A percentile compares a stretch with the other conserved stretches of the same genome.
phyloP scores from a whole-genome alignment of 2,329 filamentous ascomycete species.

The Cytospora leucostoma region DNA sequence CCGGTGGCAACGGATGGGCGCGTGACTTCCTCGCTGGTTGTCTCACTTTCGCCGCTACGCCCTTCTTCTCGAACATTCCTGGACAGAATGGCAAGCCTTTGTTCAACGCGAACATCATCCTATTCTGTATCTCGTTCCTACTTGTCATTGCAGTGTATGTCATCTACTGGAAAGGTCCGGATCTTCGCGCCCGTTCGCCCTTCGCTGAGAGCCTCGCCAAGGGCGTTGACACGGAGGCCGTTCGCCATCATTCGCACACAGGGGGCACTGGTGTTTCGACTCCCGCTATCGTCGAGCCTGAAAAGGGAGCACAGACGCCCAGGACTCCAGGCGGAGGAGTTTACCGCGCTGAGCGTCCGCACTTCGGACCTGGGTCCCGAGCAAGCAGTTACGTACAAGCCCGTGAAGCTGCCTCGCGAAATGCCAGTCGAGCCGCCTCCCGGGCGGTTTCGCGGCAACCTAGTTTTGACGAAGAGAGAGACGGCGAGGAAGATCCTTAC shows the following conservation, averaged over 20 bases:
- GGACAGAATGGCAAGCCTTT: slow-evolving; percentile 41
- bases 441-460: slow-evolving; percentile 18
- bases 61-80: slow-evolving; percentile 62
- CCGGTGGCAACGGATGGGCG: slow-evolving; percentile 73
- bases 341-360: slow-evolving; percentile 13
- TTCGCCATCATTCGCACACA: not conserved
- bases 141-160: slow-evolving; percentile 65
- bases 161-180: slow-evolving; percentile 66
- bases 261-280: not conserved
- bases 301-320: not conserved
- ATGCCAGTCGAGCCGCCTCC: slow-evolving; percentile 18
- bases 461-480: slow-evolving; percentile 21
- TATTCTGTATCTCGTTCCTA: slow-evolving; percentile 61
- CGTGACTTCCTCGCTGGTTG: slow-evolving; percentile 74
- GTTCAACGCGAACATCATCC: slow-evolving; percentile 60
- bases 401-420: slow-evolving; percentile 14
- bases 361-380: slow-evolving; percentile 21
- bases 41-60: slow-evolving; percentile 66
- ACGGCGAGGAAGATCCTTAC: slow-evolving; percentile 13
- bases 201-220: slow-evolving; percentile 65
- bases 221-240: slow-evolving; percentile 21
- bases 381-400: slow-evolving; percentile 23
- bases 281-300: not conserved
- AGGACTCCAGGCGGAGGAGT: not conserved
- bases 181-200: slow-evolving; percentile 59